Conservation (phyloP, 2,329 filamentous ascomycete species). For the Berkeleyomyces rouxiae region DNA sequence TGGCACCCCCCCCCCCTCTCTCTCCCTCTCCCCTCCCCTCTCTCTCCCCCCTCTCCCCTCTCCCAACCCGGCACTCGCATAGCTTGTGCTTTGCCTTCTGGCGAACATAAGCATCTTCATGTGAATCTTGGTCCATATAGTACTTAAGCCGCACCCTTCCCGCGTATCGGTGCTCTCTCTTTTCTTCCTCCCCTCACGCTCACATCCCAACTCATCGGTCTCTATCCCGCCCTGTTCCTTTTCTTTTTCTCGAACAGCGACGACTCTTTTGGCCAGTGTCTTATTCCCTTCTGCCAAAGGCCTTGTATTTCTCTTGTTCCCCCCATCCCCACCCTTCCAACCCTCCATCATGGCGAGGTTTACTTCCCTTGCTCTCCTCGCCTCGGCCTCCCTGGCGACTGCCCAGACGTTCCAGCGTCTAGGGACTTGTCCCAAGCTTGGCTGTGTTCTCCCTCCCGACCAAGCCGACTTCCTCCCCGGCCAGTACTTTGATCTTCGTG, state of each 20-base stretch:
- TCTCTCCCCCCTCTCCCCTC: no score
- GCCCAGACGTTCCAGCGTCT: conserved; percentile 44
- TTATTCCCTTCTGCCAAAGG: not conserved
- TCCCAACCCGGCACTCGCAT: no score
- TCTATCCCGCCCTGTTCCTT: not conserved
- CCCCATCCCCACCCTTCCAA: not conserved
- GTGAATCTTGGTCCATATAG: not conserved
- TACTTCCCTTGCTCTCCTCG: conserved; percentile 10
- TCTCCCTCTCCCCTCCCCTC: no score
- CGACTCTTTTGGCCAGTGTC: not conserved
- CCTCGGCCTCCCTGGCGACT: conserved; percentile 16
- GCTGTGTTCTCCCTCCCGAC: conserved; percentile 44
- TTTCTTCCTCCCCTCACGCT: not conserved
- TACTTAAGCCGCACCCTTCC: not conserved
- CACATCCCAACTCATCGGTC: not conserved
- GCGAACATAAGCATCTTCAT: not conserved
- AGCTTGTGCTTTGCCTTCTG: not conserved
- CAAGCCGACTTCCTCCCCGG: conserved; percentile 68
- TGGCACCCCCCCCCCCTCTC: no score
- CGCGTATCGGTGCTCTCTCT: not conserved
- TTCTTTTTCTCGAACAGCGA: not conserved
- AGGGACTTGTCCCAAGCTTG: conserved; percentile 41
- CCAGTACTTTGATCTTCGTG: conserved; percentile 68
- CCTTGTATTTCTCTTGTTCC: not conserved
- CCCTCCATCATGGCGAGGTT: conserved; percentile 8